These are phyloP conservation scores for Eucalyptus curtisii DNA, from an alignment of 345 rosid genomes.

Conservation along the genomic window DNA sequence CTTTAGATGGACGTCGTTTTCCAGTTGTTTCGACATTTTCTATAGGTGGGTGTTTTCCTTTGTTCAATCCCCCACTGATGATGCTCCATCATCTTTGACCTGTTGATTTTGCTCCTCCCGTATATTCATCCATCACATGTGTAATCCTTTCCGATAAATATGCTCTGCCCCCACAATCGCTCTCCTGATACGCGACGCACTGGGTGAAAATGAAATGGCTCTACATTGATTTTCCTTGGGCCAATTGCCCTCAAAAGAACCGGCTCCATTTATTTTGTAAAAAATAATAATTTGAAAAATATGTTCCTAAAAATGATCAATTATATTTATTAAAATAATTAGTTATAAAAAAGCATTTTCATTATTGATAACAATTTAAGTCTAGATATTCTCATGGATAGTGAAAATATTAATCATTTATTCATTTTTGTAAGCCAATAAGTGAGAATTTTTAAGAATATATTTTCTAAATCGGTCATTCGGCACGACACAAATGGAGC, in stretches of 20 bases:
- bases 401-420: too few relatives aligned
- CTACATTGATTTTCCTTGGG: background rate
- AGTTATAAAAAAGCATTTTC: too few relatives aligned
- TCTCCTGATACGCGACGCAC: background rate
- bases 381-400: too few relatives aligned
- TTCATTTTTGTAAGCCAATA: too few relatives aligned
- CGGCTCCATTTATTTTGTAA: background rate
- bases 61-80: background rate
- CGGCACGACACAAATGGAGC: accelerated
- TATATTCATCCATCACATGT: background rate
- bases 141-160: accelerated
- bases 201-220: background rate
- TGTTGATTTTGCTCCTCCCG: background rate
- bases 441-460: too few relatives aligned
- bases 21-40: background rate
- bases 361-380: accelerated
- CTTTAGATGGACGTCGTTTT: background rate
- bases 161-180: background rate
- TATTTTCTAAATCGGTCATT: too few relatives aligned
- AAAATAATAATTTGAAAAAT: too few relatives aligned
- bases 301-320: too few relatives aligned
- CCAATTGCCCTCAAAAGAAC: background rate
- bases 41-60: too few relatives aligned
- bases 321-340: too few relatives aligned
- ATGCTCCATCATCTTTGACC: background rate